A percentile compares a stretch with the other conserved stretches of the same genome.
phyloP scores from a whole-genome alignment of 495 filamentous ascomycete species.

The Thermothielavioides terrestris region DNA sequence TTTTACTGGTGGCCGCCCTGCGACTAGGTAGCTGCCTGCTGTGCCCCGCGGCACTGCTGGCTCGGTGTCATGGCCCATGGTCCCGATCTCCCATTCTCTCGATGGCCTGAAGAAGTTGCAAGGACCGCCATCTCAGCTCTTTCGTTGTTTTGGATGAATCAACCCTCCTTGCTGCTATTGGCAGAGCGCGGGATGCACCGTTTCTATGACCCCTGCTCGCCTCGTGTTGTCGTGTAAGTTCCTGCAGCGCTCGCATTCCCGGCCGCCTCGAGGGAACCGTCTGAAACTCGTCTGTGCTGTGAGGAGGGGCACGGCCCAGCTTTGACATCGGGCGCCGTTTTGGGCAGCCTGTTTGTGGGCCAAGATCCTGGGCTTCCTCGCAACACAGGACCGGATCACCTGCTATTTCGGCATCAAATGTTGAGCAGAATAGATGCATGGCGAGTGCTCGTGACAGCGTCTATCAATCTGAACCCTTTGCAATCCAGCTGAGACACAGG shows the following conservation, averaged over 20 bases:
- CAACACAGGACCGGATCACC: not conserved
- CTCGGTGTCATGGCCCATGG: not conserved
- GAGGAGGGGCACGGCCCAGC: constrained; percentile 17
- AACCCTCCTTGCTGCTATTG: constrained; percentile 13
- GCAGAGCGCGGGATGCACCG: constrained; percentile 15
- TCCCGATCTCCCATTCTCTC: constrained; percentile 11
- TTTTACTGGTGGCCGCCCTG: not conserved
- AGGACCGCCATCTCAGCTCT: constrained; percentile 11
- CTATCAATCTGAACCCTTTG: not conserved
- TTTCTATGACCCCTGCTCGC: constrained; percentile 20
- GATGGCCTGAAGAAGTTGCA: constrained; percentile 9
- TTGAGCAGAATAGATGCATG: not conserved
- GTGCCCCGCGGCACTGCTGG: constrained; percentile 5
- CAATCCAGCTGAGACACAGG: constrained; percentile 9
- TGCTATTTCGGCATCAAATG: not conserved
- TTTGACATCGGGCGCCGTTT: not conserved
- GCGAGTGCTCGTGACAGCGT: not conserved
- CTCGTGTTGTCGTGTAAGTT: no score
- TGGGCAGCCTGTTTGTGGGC: not conserved
- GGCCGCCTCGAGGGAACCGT: constrained; percentile 18
- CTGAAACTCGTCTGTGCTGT: constrained; percentile 31
- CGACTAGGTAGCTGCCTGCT: constrained; percentile 5
- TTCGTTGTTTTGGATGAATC: constrained; percentile 27
- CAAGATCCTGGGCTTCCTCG: not conserved
- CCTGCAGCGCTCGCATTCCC: constrained; percentile 13